Percentiles rank a stretch among this genome's conserved stretches.
These are phyloP conservation scores for Pleurotus sapidus DNA, from an alignment of 768 basidiomycete species.

Conservation along the genomic window DNA sequence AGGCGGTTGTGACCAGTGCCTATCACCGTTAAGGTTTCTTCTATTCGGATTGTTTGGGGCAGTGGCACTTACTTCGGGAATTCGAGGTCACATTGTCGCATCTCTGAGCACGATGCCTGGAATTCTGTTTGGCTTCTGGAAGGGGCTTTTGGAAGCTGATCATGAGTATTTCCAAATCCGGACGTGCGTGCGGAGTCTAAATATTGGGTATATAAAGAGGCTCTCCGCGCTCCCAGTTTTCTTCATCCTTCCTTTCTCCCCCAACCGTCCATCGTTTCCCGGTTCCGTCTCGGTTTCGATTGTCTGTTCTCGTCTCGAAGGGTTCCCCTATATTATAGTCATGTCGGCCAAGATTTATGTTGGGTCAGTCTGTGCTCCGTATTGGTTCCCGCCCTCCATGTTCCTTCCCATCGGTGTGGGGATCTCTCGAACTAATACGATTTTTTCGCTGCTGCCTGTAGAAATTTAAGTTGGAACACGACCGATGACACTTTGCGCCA, in stretches of 20 bases:
- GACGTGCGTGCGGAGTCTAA: constrained; percentile 45
- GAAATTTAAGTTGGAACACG: constrained; percentile 96
- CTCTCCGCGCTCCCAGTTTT: constrained; percentile 23
- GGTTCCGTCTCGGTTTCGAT: constrained; percentile 59
- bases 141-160: neutral
- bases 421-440: constrained; percentile 55
- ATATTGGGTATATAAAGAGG: constrained; percentile 41
- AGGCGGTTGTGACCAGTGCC: too few relatives aligned
- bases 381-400: constrained; percentile 41
- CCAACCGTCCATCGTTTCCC: constrained; percentile 45
- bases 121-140: neutral
- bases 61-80: too few relatives aligned
- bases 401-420: constrained; percentile 41
- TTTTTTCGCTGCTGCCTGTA: constrained; percentile 52
- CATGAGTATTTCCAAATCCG: neutral
- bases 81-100: too few relatives aligned
- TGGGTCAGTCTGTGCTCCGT: constrained; percentile 78
- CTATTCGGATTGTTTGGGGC: too few relatives aligned
- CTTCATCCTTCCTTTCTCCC: constrained; percentile 41
- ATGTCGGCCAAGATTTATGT: constrained; percentile 90
- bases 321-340: constrained; percentile 54
- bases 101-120: too few relatives aligned
- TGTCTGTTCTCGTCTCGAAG: constrained; percentile 39
- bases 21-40: too few relatives aligned
- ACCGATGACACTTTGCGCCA: constrained; percentile 87